Evolutionary conservation across 495 filamentous ascomycete genomes (phyloP).

Genomic region (Aspergillus egyptiacus): DNA sequence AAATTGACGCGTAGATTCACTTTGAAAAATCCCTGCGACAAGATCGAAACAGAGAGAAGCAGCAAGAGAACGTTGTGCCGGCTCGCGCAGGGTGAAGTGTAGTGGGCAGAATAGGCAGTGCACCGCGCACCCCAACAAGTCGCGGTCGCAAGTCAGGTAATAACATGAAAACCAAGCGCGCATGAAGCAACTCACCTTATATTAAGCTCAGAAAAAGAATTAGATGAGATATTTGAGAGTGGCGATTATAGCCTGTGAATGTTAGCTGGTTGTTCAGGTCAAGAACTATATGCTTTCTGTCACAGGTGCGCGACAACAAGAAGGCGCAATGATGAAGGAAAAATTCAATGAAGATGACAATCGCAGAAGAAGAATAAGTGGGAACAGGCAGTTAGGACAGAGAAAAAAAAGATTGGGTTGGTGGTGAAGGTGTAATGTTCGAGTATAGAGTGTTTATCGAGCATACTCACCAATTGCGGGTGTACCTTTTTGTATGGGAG

Average conservation of each 20-base stretch:
- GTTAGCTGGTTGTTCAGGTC: conserved; percentile 11
- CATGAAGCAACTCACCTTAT: conserved; percentile 16
- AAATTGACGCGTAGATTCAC: conserved; percentile 1
- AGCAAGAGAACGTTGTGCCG: conserved; percentile 14
- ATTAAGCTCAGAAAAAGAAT: conserved; percentile 12
- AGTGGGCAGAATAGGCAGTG: conserved; percentile 9
- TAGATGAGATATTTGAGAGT: conserved; percentile 5
- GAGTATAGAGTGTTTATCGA: conserved; percentile 24
- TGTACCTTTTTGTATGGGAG: conserved; percentile 47
- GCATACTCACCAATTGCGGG: conserved; percentile 30
- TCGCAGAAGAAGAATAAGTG: conserved; percentile 16
- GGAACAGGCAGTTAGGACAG: conserved; percentile 14
- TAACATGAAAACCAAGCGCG: conserved; percentile 19
- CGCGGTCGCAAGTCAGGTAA: conserved; percentile 23
- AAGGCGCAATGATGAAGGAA: conserved; percentile 24
- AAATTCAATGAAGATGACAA: conserved; percentile 17
- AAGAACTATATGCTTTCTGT: conserved; percentile 20
- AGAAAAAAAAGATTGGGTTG: conserved; percentile 26
- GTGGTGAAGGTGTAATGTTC: conserved; percentile 28
- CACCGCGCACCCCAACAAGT: conserved; percentile 19
- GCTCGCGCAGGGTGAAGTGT: conserved; percentile 13
- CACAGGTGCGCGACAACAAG: conserved; percentile 26
- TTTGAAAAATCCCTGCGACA: conserved; percentile 4
- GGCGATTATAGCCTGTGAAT: conserved; percentile 14
- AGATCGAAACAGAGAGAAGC: conserved; percentile 11